Evolutionary conservation across 352 stramenopile species (phyloP).

Genomic region (Phytophthora fragariae): DNA sequence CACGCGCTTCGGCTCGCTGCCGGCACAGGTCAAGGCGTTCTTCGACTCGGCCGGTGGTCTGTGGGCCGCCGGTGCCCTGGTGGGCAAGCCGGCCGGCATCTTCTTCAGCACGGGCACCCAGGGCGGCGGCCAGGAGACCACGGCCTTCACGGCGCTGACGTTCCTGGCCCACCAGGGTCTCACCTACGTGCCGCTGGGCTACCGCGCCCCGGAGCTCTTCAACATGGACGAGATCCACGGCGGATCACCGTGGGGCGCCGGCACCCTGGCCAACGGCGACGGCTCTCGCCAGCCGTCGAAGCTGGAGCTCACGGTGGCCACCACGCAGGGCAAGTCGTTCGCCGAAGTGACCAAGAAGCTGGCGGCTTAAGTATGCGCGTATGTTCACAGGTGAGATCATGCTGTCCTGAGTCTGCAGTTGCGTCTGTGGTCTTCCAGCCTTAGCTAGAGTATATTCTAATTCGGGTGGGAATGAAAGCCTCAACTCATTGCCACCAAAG

Average conservation of each 20-base stretch:
- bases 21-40: conserved; percentile 38
- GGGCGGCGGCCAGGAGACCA: conserved; percentile 38
- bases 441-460: conserved; percentile 19
- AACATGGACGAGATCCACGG: conserved; percentile 43
- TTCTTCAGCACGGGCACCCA: conserved; percentile 42
- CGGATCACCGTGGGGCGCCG: conserved; percentile 35
- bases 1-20: conserved; percentile 38
- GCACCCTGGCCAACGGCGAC: conserved; percentile 29
- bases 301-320: conserved; percentile 80
- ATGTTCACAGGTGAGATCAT: background rate
- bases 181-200: conserved; percentile 31
- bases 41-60: conserved; percentile 39
- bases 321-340: conserved; percentile 12
- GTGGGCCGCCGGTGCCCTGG: conserved; percentile 31
- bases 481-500: background rate
- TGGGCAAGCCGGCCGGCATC: conserved; percentile 38
- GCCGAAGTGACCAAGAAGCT: background rate
- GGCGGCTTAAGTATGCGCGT: background rate
- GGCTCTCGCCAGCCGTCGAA: conserved; percentile 69
- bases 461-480: conserved; percentile 20
- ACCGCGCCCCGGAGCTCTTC: background rate
- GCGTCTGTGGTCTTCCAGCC: background rate
- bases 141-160: conserved; percentile 36
- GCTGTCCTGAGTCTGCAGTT: background rate
- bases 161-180: conserved; percentile 38